These are phyloP conservation scores for Wallacemonas sp. DNA, from an alignment of 208 protist genomes.

Conservation along the genomic window DNA sequence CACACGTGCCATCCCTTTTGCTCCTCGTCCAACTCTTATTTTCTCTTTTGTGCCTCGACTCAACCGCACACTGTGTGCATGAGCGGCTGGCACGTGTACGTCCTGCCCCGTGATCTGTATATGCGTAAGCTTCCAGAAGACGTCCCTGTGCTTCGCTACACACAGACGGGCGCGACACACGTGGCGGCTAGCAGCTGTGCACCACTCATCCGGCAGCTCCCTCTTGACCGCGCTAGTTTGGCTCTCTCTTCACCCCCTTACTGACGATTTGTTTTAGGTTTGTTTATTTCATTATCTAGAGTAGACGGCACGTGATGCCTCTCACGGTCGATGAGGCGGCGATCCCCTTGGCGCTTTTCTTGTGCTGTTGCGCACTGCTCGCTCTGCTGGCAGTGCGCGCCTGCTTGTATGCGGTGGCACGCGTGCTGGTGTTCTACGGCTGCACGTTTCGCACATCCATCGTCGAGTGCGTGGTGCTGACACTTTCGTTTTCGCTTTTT, in stretches of 20 bases:
- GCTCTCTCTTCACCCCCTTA: not conserved
- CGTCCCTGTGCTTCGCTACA: too few relatives aligned
- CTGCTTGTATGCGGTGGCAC: not conserved
- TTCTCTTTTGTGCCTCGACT: too few relatives aligned
- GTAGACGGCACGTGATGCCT: not conserved
- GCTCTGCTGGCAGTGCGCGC: not conserved
- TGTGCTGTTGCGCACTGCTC: slow-evolving; percentile 7
- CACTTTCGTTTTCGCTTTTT: not conserved
- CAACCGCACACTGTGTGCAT: too few relatives aligned
- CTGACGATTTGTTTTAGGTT: not conserved
- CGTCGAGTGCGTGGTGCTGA: not conserved
- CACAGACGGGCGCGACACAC: too few relatives aligned
- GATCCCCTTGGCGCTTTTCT: not conserved
- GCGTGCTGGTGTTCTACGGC: not conserved
- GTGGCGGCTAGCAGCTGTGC: too few relatives aligned
- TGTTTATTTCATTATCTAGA: not conserved
- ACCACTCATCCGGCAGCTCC: too few relatives aligned
- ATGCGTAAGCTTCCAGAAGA: too few relatives aligned
- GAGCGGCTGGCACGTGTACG: too few relatives aligned
- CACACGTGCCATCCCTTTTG: too few relatives aligned
- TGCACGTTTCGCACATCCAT: not conserved
- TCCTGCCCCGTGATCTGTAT: too few relatives aligned
- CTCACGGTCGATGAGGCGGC: not conserved
- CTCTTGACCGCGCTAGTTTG: slow-evolving; percentile 7
- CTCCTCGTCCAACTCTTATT: not conserved